Conservation (phyloP, 129 eudicot genomes). For the Calendula officinalis region DNA sequence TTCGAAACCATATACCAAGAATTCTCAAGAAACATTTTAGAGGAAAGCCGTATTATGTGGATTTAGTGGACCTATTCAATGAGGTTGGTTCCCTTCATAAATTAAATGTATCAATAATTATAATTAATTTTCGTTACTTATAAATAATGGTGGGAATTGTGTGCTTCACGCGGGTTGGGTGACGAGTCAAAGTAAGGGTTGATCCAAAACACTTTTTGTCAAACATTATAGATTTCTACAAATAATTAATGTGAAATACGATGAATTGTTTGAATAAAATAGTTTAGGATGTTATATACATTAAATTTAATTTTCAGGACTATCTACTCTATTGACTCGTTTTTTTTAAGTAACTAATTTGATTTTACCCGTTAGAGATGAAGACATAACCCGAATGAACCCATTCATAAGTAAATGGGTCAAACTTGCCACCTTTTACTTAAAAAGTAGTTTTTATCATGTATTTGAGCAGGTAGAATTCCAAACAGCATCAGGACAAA, state of each 20-base stretch:
- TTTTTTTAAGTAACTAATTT: too few relatives aligned
- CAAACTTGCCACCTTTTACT: not conserved
- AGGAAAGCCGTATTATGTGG: conserved; percentile 72
- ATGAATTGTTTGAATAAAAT: not conserved
- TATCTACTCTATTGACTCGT: not conserved
- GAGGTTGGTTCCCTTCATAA: conserved; percentile 49
- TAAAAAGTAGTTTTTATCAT: conserved; percentile 12
- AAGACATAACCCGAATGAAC: not conserved
- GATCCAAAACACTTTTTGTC: not conserved
- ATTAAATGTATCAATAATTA: conserved; percentile 3
- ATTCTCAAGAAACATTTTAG: conserved; percentile 82
- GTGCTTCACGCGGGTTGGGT: not conserved
- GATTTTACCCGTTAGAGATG: not conserved
- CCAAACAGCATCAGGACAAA: conserved; percentile 88
- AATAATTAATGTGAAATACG: not conserved
- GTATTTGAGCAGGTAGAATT: conserved; percentile 64
- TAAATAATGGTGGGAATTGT: not conserved
- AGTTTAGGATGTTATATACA: not conserved
- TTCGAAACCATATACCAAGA: conserved; percentile 85
- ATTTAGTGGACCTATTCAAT: conserved; percentile 75
- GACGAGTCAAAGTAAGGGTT: not conserved
- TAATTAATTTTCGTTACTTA: conserved; percentile 11
- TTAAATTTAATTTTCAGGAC: not conserved
- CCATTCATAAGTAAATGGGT: not conserved
- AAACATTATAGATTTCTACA: not conserved